phyloP scores from a whole-genome alignment of 2,329 filamentous ascomycete species.

The Xylariaceae sp. region DNA sequence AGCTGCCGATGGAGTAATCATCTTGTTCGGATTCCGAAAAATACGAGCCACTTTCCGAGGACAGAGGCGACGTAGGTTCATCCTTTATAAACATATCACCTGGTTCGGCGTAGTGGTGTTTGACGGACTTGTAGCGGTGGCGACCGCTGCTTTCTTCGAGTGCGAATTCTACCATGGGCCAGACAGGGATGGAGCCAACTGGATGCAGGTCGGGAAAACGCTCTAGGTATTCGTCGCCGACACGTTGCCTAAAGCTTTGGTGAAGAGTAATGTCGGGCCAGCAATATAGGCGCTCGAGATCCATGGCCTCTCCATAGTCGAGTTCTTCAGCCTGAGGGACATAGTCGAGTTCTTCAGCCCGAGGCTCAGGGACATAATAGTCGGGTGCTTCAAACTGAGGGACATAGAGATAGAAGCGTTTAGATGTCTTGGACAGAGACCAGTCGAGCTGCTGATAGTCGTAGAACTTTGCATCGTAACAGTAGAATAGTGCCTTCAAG shows the following conservation, averaged over 20 bases:
- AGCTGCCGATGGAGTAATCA: constrained; percentile 26
- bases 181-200: not conserved
- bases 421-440: constrained; percentile 23
- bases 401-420: constrained; percentile 20
- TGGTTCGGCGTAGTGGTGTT: too few species aligned
- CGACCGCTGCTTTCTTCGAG: not conserved
- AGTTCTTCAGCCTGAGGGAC: constrained; percentile 11
- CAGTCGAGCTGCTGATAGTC: constrained; percentile 18
- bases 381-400: constrained; percentile 12
- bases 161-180: constrained; percentile 7
- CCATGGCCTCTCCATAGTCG: not conserved
- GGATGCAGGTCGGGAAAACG: not conserved
- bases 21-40: constrained; percentile 16
- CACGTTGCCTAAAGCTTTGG: not conserved
- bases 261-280: constrained; percentile 28
- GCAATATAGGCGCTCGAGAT: constrained; percentile 24
- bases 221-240: not conserved
- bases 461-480: not conserved
- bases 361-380: not conserved
- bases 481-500: constrained; percentile 21
- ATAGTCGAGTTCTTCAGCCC: constrained; percentile 11
- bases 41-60: constrained; percentile 2
- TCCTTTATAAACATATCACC: not conserved
- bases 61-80: not conserved
- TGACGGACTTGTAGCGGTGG: not conserved